phyloP scores from a whole-genome alignment of 2,329 filamentous ascomycete genomes.

The Stachybotrys elegans region DNA sequence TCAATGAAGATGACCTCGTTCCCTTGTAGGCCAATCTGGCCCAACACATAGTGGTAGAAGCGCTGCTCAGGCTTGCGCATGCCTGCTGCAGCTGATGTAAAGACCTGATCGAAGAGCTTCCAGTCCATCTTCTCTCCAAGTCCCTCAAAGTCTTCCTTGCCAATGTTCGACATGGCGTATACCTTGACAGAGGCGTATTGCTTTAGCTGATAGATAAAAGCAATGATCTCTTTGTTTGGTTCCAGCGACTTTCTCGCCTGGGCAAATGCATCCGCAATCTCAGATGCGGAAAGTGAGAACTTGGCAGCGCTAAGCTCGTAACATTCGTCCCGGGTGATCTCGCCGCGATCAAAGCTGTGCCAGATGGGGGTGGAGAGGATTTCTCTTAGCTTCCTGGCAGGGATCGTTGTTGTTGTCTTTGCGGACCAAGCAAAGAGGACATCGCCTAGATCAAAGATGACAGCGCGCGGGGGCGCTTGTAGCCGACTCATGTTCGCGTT shows the following conservation, averaged over 20 bases:
- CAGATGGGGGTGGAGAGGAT: conserved; percentile 1
- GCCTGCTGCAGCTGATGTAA: neutral
- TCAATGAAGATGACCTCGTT: neutral
- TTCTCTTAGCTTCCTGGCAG: neutral
- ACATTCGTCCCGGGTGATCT: neutral
- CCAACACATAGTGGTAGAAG: neutral
- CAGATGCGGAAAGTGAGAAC: neutral
- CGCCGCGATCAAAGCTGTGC: neutral
- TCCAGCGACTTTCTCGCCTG: neutral
- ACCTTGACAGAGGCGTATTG: neutral
- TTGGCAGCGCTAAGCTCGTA: neutral
- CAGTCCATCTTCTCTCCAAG: conserved; percentile 2
- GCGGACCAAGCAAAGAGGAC: conserved; percentile 2
- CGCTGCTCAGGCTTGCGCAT: neutral
- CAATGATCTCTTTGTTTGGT: neutral
- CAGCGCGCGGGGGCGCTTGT: neutral
- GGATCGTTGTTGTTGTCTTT: neutral
- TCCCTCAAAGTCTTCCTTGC: neutral
- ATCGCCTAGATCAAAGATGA: conserved; percentile 2
- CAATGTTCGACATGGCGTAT: conserved; percentile 1
- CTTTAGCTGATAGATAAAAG: neutral
- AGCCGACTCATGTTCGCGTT: neutral
- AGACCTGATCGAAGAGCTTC: neutral
- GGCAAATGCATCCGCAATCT: conserved; percentile 1
- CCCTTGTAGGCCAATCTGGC: neutral